A percentile compares a stretch with the other conserved stretches of the same genome.
Conservation (phyloP, 2,329 filamentous ascomycete species). For the Apiospora aurea region DNA sequence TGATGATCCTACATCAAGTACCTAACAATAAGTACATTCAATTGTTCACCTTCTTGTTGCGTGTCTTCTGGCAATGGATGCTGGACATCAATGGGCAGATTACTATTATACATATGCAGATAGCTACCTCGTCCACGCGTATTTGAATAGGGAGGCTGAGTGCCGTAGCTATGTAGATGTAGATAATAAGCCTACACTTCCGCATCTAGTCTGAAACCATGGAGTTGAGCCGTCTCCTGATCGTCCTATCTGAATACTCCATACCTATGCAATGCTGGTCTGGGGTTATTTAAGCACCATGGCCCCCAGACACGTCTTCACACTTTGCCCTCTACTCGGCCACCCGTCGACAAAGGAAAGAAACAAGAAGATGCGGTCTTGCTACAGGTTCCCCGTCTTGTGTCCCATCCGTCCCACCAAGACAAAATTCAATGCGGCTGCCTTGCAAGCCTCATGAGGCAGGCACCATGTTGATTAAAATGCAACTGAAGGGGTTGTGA, state of each 20-base stretch:
- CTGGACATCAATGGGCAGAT: not conserved
- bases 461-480: constrained; percentile 9
- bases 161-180: not conserved
- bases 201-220: constrained; percentile 9
- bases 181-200: not conserved
- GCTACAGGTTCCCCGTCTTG: not conserved
- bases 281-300: not conserved
- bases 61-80: no score
- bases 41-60: not conserved
- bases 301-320: not conserved
- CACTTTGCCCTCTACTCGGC: not conserved
- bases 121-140: not conserved
- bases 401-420: not conserved
- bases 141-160: constrained; percentile 2
- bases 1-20: no score
- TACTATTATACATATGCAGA: not conserved
- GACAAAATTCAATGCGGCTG: constrained; percentile 3
- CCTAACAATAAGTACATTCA: not conserved
- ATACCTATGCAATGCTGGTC: constrained; percentile 23
- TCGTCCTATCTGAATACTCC: constrained; percentile 23
- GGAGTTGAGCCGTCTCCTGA: not conserved
- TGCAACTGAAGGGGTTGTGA: constrained; percentile 11
- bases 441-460: not conserved
- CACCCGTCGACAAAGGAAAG: not conserved
- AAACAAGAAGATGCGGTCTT: constrained; percentile 9